Percentiles rank a stretch among this genome's conserved stretches.
These are phyloP conservation scores for Agaricus blazei DNA, from an alignment of 768 basidiomycete species.

Conservation along the genomic window DNA sequence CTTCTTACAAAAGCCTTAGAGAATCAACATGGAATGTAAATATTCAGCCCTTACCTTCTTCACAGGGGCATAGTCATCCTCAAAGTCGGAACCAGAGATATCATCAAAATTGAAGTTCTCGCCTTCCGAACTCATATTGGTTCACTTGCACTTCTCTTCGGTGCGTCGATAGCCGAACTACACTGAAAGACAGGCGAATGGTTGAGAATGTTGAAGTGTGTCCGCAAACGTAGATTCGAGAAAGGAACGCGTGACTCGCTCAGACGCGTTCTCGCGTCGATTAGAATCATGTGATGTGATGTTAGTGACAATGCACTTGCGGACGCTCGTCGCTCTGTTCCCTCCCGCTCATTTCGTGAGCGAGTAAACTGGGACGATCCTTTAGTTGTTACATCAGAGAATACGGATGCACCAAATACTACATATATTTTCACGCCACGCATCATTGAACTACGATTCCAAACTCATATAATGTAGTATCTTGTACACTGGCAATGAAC, in stretches of 20 bases:
- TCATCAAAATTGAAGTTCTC: conserved; percentile 64
- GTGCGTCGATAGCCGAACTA: background rate
- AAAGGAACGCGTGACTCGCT: background rate
- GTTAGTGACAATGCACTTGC: background rate
- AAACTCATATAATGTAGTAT: background rate
- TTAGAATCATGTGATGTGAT: conserved; percentile 2
- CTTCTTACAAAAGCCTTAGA: conserved; percentile 23
- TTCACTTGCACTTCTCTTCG: background rate
- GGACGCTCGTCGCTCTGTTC: no score
- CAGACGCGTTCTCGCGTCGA: background rate
- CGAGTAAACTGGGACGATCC: no score
- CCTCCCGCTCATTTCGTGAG: no score
- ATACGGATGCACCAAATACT: no score
- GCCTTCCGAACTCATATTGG: conserved; percentile 64
- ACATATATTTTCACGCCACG: no score
- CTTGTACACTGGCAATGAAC: background rate
- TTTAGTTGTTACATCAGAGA: no score
- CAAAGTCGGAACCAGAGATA: conserved; percentile 52
- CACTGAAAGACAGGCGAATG: background rate
- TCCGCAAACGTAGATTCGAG: background rate
- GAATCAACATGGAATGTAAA: background rate
- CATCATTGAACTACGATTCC: background rate
- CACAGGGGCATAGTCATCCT: conserved; percentile 61
- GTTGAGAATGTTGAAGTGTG: background rate
- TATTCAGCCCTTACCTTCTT: conserved; percentile 39